Evolutionary conservation across 805 yeast species (phyloP).

Genomic region (Ascoidea tarda): DNA sequence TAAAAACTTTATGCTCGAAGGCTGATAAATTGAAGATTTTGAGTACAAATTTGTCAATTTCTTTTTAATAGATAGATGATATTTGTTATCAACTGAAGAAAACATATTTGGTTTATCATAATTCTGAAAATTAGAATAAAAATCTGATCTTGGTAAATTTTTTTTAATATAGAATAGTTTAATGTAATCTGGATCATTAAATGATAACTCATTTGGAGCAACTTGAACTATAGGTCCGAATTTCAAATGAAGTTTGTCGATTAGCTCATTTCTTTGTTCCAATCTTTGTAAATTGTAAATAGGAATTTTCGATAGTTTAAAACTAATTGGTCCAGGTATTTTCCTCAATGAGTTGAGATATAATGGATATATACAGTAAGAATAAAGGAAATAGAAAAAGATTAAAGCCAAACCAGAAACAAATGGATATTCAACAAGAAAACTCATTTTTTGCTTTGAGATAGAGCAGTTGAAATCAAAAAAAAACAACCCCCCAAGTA

Average conservation of each 20-base stretch:
- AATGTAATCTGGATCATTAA: conserved; percentile 33
- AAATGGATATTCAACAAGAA: too few species aligned
- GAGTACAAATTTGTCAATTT: conserved; percentile 28
- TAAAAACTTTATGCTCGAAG: conserved; percentile 20
- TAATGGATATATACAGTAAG: conserved; percentile 30
- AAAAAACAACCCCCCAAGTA: too few species aligned
- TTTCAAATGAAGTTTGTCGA: conserved; percentile 33
- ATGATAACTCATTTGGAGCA: conserved; percentile 47
- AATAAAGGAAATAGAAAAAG: conserved; percentile 13
- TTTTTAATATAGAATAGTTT: conserved; percentile 40
- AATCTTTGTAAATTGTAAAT: conserved; percentile 28
- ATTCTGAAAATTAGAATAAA: conserved; percentile 45
- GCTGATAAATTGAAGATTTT: conserved; percentile 23
- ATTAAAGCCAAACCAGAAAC: too few species aligned
- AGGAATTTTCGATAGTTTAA: conserved; percentile 29
- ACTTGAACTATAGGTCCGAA: conserved; percentile 54
- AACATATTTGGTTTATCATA: conserved; percentile 49
- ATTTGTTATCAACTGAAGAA: conserved; percentile 33
- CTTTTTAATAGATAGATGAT: conserved; percentile 30
- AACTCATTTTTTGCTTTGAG: too few species aligned
- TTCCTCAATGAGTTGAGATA: conserved; percentile 31
- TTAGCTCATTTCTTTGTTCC: conserved; percentile 33
- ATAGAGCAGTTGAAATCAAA: too few species aligned
- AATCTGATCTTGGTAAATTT: conserved; percentile 40
- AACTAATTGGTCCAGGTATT: conserved; percentile 45